Base-by-base conservation (phyloP, 768 basidiomycete genomes). In the Chalciporus piperatus region DNA sequence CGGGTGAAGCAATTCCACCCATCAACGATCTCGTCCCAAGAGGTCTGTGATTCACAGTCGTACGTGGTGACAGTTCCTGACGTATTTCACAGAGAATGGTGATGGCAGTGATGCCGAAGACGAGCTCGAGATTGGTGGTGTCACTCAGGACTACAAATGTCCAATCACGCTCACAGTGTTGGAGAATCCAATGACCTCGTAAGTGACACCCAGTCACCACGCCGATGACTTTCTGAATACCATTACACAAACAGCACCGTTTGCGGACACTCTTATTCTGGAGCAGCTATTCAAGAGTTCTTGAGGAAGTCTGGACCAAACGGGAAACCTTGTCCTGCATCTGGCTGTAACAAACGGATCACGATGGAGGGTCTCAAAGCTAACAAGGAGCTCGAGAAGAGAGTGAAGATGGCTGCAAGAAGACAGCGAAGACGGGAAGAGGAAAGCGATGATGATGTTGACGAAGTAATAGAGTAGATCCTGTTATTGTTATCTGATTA, bases 51-150 rank as follows among this genome's bases (percentile, higher is more conserved):
- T 8, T 5, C 4, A 17, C 25, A 20, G 25, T 32, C 2, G 23
- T 14, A 10, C 32, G 9, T 12, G 8, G n/a, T 37, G 33, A 41
- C 41, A 5, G 20, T 35, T 32, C 43, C 9, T 39, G 48, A 49
- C 23, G 47, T 41, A 8, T 37, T 37, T 11, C 32, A 13, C 41
- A 93, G 92, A 93, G 79, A 76, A 80, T 38, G 89, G 83, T 10
- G 91, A 92, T 55, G 83, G 79, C 27, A 89, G 87, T 48, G 89
- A 89, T 51, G 84, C 85, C 46, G 94, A 95, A 28, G 89, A 93
- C 47, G 95, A 97, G 12, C 69, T 98, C 28, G 87, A 93, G 69
- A 74, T 96, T 45, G 95, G 95, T 47, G 93, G 92, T 22, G 78
- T 85, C 25, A 87, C 84, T 6, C 88, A 90, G 62, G 85, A 84